Evolutionary conservation across 495 filamentous ascomycete species (phyloP).

Genomic region (Aspergillus asperescens): DNA sequence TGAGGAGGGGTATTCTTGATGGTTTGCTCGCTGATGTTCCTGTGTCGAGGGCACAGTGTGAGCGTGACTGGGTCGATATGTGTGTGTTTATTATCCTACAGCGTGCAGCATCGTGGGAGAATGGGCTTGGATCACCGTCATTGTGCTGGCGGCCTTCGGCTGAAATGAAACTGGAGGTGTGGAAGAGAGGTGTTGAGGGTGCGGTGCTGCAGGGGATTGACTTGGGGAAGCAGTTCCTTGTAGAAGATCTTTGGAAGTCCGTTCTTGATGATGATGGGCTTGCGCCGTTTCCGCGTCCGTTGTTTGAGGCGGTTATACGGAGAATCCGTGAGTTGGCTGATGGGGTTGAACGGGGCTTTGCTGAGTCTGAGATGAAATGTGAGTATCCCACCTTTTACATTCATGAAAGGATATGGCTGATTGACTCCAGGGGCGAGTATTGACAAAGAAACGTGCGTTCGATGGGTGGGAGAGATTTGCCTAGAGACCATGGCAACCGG

Average conservation of each 20-base stretch:
- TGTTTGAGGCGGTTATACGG: conserved; percentile 42
- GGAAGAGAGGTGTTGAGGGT: conserved; percentile 44
- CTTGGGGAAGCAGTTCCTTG: conserved; percentile 43
- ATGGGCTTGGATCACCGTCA: not conserved
- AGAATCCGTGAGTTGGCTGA: conserved; percentile 31
- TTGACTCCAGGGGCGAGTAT: conserved; percentile 41
- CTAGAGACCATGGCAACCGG: conserved; percentile 46
- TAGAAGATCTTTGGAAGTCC: conserved; percentile 44
- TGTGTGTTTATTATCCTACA: conserved; percentile 41
- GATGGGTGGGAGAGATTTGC: conserved; percentile 49
- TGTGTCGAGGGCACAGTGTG: conserved; percentile 40
- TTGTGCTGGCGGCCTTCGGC: conserved; percentile 38
- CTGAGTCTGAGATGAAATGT: conserved; percentile 34
- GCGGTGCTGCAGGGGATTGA: conserved; percentile 42
- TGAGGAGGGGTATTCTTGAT: conserved; percentile 16
- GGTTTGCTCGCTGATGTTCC: conserved; percentile 41
- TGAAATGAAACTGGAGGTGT: conserved; percentile 35
- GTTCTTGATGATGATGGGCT: conserved; percentile 42
- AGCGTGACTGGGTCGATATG: conserved; percentile 42
- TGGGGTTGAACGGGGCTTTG: conserved; percentile 13
- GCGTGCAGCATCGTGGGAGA: conserved; percentile 6
- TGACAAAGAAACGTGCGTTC: conserved; percentile 39
- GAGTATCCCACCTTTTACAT: conserved; percentile 20
- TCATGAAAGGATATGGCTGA: conserved; percentile 2
- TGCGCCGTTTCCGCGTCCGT: conserved; percentile 32